Conservation (phyloP, 106 monocot genomes). For the Dendrobium huoshanense region DNA sequence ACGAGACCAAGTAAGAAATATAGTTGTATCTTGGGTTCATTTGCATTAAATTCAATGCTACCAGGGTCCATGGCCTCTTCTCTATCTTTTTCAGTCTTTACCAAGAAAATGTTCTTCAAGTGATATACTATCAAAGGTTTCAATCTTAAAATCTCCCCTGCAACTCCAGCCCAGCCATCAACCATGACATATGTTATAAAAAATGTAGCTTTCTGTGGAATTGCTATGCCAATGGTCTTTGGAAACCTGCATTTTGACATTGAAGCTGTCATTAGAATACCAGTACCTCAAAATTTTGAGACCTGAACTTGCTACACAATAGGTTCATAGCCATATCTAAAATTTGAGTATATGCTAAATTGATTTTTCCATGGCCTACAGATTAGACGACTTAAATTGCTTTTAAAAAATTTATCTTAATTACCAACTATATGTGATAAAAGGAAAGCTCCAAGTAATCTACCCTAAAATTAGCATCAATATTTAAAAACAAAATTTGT, state of each 20-base stretch:
- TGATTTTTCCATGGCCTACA: neutral
- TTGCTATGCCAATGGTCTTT: conserved; percentile 41
- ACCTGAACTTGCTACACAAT: neutral
- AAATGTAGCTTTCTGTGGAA: conserved; percentile 53
- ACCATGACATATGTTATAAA: conserved; percentile 55
- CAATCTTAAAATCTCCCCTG: conserved; percentile 44
- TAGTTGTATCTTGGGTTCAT: conserved; percentile 47
- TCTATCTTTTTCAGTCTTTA: conserved; percentile 57
- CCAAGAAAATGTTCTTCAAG: conserved; percentile 46
- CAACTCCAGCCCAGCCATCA: conserved; percentile 61
- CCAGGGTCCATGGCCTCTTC: conserved; percentile 62
- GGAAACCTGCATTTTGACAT: conserved; percentile 31
- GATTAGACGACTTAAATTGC: neutral
- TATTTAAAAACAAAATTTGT: neutral
- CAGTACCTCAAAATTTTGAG: neutral
- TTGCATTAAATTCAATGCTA: conserved; percentile 43
- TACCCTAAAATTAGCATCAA: neutral
- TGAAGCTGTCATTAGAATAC: neutral
- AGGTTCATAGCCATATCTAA: neutral
- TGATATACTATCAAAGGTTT: conserved; percentile 47
- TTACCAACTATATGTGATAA: neutral
- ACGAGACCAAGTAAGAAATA: conserved; percentile 60
- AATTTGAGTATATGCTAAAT: neutral
- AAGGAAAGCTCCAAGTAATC: neutral
- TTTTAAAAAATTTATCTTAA: neutral